Percentiles rank a stretch among this genome's conserved stretches.
These are phyloP conservation scores for Edaphochlamys debaryana DNA, from an alignment of 139 green algal species.

Conservation along the genomic window DNA sequence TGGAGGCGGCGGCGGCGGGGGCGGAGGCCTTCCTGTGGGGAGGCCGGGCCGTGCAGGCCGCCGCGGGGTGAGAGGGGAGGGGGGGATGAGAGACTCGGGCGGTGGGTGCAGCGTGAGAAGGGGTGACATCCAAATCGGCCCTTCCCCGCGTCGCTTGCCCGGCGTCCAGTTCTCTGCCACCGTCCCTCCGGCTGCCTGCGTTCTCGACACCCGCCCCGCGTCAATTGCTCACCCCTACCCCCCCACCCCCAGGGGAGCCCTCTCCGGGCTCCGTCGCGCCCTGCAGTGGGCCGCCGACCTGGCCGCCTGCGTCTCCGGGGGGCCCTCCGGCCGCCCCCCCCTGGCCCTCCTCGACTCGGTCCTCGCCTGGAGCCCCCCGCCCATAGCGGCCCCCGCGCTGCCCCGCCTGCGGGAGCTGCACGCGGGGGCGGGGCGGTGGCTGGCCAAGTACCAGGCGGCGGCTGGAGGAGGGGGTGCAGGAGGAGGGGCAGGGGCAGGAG, in stretches of 20 bases:
- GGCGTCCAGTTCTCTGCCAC: no score
- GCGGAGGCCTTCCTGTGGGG: conserved; percentile 30
- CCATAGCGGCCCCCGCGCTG: conserved; percentile 21
- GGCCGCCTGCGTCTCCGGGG: neutral
- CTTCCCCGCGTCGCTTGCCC: no score
- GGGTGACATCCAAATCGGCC: no score
- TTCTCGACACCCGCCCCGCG: no score
- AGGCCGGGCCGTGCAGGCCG: neutral
- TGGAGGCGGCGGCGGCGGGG: neutral
- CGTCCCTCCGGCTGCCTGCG: no score
- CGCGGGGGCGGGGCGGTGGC: neutral
- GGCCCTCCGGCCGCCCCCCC: neutral
- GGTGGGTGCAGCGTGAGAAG: no score
- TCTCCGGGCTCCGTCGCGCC: neutral
- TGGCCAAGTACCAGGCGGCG: no score
- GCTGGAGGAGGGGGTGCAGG: neutral
- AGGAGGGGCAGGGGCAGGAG: neutral
- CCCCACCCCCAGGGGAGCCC: neutral
- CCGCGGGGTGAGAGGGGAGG: conserved; percentile 4
- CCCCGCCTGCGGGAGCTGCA: conserved; percentile 43
- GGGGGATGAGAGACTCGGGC: no score
- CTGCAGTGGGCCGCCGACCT: neutral
- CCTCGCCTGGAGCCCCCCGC: conserved; percentile 46
- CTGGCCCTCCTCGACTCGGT: conserved; percentile 50
- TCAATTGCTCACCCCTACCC: no score